These are phyloP conservation scores for Suillus plorans DNA, from an alignment of 768 basidiomycete species.

Conservation along the genomic window DNA sequence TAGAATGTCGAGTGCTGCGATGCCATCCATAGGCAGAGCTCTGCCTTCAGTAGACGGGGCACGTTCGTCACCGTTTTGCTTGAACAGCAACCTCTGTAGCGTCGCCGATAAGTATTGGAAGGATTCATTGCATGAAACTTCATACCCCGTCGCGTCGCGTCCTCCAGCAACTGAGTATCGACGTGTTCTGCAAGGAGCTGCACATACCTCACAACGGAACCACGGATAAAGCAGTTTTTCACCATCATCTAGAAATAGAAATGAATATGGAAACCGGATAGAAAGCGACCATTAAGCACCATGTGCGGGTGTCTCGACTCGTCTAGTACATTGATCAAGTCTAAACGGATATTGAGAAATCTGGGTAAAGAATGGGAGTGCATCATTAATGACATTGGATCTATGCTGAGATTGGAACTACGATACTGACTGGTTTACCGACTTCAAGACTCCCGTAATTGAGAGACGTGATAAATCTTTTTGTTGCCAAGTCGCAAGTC, in stretches of 20 bases:
- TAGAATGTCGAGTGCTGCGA: background rate
- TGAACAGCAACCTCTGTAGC: slow-evolving; percentile 41
- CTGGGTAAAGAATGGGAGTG: slow-evolving; percentile 36
- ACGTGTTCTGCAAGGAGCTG: slow-evolving; percentile 91
- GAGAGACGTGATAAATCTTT: slow-evolving; percentile 47
- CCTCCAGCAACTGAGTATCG: slow-evolving; percentile 93
- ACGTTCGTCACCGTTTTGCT: slow-evolving; percentile 32
- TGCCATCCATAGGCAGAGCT: no score
- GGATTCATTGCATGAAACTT: background rate
- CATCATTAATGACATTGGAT: slow-evolving; percentile 1
- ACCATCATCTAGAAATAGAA: slow-evolving; percentile 78
- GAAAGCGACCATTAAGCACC: slow-evolving; percentile 44
- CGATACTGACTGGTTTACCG: slow-evolving; percentile 88
- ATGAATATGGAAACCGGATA: background rate
- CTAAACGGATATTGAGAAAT: slow-evolving; percentile 94
- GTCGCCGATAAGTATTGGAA: slow-evolving; percentile 7
- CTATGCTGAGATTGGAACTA: background rate
- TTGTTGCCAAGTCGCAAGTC: no score
- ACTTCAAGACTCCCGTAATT: slow-evolving; percentile 95
- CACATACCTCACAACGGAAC: slow-evolving; percentile 97
- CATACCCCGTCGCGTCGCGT: slow-evolving; percentile 92
- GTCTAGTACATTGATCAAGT: slow-evolving; percentile 90
- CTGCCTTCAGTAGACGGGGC: background rate
- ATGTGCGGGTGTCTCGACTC: slow-evolving; percentile 96
- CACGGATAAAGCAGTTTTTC: slow-evolving; percentile 98